These are phyloP conservation scores for Neolentinus lepideus DNA, from an alignment of 1,284 basidiomycete species.

Conservation along the genomic window DNA sequence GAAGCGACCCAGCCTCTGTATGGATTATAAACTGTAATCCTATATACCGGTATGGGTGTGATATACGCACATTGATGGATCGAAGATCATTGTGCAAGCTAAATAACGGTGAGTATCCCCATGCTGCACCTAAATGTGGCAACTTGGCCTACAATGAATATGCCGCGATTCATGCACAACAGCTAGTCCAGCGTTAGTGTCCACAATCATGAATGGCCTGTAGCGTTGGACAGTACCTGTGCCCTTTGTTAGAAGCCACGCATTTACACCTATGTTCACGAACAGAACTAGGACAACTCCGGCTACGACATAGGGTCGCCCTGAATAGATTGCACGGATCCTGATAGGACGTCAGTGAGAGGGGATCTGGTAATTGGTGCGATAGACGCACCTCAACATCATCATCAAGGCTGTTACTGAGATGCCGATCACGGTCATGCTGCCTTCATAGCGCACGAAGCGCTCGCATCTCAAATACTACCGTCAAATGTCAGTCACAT, in stretches of 20 bases:
- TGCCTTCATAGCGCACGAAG: conserved; percentile 45
- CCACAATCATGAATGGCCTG: background rate
- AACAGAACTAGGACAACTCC: conserved; percentile 29
- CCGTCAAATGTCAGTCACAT: background rate
- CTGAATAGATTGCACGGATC: conserved; percentile 38
- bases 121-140: conserved; percentile 21
- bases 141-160: background rate
- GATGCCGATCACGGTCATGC: conserved; percentile 41
- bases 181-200: conserved; percentile 7
- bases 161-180: conserved; percentile 7
- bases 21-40: background rate
- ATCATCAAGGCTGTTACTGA: conserved; percentile 46
- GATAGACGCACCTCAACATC: conserved; percentile 35
- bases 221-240: conserved; percentile 7
- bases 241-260: conserved; percentile 34
- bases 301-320: conserved; percentile 25
- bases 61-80: conserved; percentile 26
- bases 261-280: conserved; percentile 35
- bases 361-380: background rate
- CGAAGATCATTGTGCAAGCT: conserved; percentile 53
- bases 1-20: conserved; percentile 25
- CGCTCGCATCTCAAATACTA: conserved; percentile 28
- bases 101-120: conserved; percentile 10
- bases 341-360: conserved; percentile 15
- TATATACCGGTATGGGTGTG: background rate